Evolutionary conservation across 202 grass and related monocot genomes (phyloP).

Genomic region (Zoysia matrella): DNA sequence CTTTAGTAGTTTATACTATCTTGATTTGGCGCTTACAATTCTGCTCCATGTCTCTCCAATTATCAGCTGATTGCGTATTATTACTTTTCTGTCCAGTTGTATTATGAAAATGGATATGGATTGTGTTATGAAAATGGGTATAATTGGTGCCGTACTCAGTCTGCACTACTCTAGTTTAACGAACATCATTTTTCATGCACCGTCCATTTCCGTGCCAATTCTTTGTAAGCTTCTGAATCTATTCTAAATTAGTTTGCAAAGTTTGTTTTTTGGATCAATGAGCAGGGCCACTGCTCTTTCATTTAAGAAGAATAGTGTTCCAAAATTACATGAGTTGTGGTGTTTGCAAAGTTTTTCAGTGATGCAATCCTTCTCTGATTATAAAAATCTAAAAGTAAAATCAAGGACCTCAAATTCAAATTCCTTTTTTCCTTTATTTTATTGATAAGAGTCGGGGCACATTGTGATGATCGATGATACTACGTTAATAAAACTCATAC

Average conservation of each 20-base stretch:
- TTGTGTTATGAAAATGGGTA: background rate
- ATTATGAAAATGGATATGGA: background rate
- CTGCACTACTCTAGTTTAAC: background rate
- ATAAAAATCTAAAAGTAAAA: slow-evolving; percentile 37
- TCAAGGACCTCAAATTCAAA: background rate
- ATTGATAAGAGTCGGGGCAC: slow-evolving; percentile 32
- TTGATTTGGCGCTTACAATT: slow-evolving; percentile 30
- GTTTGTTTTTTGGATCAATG: background rate
- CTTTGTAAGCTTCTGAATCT: background rate
- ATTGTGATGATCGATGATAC: slow-evolving; percentile 19
- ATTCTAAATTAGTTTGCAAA: slow-evolving; percentile 16
- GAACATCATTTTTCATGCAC: background rate
- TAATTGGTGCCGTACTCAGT: too few species aligned
- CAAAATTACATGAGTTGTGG: too few species aligned
- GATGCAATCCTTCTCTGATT: slow-evolving; percentile 18
- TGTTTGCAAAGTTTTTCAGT: background rate
- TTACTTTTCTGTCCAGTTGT: background rate
- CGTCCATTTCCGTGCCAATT: background rate
- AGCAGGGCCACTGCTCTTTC: too few species aligned
- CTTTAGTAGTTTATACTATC: background rate
- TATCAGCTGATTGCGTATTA: slow-evolving; percentile 3
- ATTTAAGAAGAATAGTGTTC: too few species aligned
- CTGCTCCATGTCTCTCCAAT: background rate
- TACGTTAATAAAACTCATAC: slow-evolving; percentile 21
- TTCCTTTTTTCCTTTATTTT: slow-evolving; percentile 7